These are phyloP conservation scores for Oryza officinalis DNA, from an alignment of 176 grass and related monocot species.

Conservation along the genomic window DNA sequence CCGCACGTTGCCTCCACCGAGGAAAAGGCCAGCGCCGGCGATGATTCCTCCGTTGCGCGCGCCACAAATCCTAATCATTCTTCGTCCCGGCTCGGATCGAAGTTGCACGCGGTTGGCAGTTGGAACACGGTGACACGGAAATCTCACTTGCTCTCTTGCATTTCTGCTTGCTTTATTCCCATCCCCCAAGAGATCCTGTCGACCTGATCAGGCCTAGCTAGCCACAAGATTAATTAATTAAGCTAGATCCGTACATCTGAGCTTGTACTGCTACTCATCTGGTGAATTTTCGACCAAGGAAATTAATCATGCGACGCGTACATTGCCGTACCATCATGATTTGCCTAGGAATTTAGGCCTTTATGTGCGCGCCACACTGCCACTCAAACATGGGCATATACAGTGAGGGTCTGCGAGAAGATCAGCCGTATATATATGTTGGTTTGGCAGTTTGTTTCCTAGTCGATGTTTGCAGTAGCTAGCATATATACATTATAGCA, in stretches of 20 bases:
- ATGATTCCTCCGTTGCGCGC: constrained; percentile 33
- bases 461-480: not conserved
- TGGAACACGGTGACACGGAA: not conserved
- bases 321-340: not conserved
- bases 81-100: not conserved
- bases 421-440: not conserved
- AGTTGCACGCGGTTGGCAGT: not conserved
- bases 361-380: not conserved
- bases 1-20: constrained; percentile 22
- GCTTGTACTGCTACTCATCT: not conserved
- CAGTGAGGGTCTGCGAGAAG: not conserved
- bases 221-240: not conserved
- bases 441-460: not conserved
- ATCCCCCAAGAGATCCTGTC: not conserved
- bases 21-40: constrained; percentile 14
- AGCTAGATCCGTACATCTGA: not conserved
- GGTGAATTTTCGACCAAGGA: not conserved
- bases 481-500: not conserved
- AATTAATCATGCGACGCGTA: not conserved
- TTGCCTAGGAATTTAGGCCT: not conserved
- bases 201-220: not conserved
- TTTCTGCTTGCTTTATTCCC: not conserved
- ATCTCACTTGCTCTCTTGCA: not conserved
- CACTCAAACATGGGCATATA: not conserved
- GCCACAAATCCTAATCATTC: constrained; percentile 42